Conservation (phyloP, 129 eudicot genomes). For the Helichrysum umbraculigerum region DNA sequence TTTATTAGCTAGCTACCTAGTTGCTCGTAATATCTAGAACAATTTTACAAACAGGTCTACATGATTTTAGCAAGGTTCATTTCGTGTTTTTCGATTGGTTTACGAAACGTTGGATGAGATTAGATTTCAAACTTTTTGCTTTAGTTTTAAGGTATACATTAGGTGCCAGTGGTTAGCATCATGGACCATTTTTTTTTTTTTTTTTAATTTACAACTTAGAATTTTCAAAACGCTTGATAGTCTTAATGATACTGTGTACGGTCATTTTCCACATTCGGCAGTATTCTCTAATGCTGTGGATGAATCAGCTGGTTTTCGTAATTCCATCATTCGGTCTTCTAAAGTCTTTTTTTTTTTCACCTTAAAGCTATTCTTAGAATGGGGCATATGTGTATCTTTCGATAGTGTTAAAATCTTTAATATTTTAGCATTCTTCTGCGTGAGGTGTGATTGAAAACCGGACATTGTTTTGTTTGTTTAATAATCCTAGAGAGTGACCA, state of each 20-base stretch:
- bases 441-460: too few relatives aligned
- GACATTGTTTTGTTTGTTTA: too few relatives aligned
- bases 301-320: conserved; percentile 27
- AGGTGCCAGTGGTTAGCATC: too few relatives aligned
- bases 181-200: background rate
- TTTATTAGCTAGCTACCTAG: conserved; percentile 5
- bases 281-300: conserved; percentile 38
- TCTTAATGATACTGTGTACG: conserved; percentile 13
- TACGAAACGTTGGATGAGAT: too few relatives aligned
- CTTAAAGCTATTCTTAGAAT: background rate
- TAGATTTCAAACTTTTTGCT: too few relatives aligned
- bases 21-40: background rate
- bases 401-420: background rate
- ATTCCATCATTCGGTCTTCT: background rate
- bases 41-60: conserved; percentile 10
- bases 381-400: background rate
- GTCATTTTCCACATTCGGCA: conserved; percentile 21
- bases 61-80: background rate
- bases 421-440: too few relatives aligned
- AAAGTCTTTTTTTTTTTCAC: background rate
- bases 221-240: background rate
- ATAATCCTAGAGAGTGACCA: too few relatives aligned
- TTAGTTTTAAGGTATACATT: too few relatives aligned
- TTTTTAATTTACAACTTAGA: background rate
- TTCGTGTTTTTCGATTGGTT: too few relatives aligned